Evolutionary conservation across 1,284 basidiomycete genomes (phyloP), one percentile per base, ranked within the genome.

Genomic region (Volvariella surrecta): DNA sequence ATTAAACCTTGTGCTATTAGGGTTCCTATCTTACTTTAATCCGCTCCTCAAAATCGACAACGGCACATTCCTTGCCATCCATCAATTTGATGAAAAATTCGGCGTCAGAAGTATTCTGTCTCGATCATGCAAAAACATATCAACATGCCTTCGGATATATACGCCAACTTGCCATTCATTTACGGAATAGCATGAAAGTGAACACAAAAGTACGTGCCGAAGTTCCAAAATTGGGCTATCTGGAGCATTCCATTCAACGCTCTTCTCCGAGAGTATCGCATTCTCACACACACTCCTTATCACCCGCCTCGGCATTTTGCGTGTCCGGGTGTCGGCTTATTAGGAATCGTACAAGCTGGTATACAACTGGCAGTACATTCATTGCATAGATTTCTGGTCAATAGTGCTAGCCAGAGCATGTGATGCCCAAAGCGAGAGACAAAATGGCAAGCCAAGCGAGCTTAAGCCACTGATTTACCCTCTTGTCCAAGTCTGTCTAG

Each of bases 1-100:
- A 43, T 44, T 3, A 4, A 8, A 11, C 28, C 11, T 18, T 35
- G 6, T 15, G 6, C 34, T 19, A 35, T 18, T 49, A 93, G 86
- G 86, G 84, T 49, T 83, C 82, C 13, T 98, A 98, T 66, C 74
- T 89, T 42, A 78, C 85, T 2, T 70, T 97, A 24, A 77, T 97
- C 40, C 80, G 89, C 16, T 82, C 82, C 7, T 82, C 80, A 45
- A 90, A 91, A 59, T 79, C 82, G 15, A 96, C 92, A 3, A 89
- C 75, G 42, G 72, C 80, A 2, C 84, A 96, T 66, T 94, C 87
- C 1, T 71, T 99, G 10, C 92, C 94, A n/a, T 80, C 85, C 3
- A 88, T 99, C 63, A 96, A 90, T 57, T 67, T 99, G 34, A 96
- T 98, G 91, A 99, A 99, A 66, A 98, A 99, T 64, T 89, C 92